Conservation (phyloP, 345 rosid species). For the Linum usitatissimum region DNA sequence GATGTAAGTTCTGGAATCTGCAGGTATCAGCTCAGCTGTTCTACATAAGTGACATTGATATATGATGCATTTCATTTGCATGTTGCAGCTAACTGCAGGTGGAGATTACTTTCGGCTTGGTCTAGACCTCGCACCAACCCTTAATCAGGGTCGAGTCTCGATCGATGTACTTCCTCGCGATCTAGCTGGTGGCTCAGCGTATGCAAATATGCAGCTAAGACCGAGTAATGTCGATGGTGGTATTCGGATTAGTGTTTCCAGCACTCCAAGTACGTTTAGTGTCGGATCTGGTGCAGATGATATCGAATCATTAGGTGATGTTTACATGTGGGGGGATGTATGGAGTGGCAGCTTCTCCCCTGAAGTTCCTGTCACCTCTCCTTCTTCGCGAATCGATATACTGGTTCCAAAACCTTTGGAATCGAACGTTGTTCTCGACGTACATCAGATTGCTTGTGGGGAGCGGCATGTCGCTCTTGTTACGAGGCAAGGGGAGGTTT, state of each 20-base stretch:
- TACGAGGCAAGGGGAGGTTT: slow-evolving; percentile 93
- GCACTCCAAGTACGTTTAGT: slow-evolving; percentile 68
- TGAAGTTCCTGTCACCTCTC: slow-evolving; percentile 30
- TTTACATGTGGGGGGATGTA: slow-evolving; percentile 90
- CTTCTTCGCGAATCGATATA: slow-evolving; percentile 42
- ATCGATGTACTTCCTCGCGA: slow-evolving; percentile 59
- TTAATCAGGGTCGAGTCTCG: slow-evolving; percentile 46
- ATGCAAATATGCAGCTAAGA: slow-evolving; percentile 81
- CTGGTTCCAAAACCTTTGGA: slow-evolving; percentile 70
- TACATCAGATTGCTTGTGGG: slow-evolving; percentile 91
- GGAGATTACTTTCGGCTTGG: slow-evolving; percentile 18
- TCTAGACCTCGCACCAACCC: slow-evolving; percentile 16
- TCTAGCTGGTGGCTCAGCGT: slow-evolving; percentile 50
- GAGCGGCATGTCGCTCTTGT: slow-evolving; percentile 72
- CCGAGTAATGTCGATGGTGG: slow-evolving; percentile 68
- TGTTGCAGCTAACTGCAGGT: slow-evolving; percentile 36
- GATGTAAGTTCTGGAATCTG: slow-evolving; percentile 42
- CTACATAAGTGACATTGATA: not conserved
- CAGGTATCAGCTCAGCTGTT: not conserved
- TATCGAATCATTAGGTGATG: slow-evolving; percentile 94
- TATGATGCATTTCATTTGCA: slow-evolving; percentile 1
- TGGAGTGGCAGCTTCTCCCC: slow-evolving; percentile 54
- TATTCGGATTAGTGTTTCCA: slow-evolving; percentile 82
- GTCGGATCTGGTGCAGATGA: slow-evolving; percentile 98
- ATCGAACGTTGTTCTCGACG: slow-evolving; percentile 89